Evolutionary conservation across 345 rosid species (phyloP), one percentile per base, ranked within the genome.

Genomic region (Heritiera fomes): DNA sequence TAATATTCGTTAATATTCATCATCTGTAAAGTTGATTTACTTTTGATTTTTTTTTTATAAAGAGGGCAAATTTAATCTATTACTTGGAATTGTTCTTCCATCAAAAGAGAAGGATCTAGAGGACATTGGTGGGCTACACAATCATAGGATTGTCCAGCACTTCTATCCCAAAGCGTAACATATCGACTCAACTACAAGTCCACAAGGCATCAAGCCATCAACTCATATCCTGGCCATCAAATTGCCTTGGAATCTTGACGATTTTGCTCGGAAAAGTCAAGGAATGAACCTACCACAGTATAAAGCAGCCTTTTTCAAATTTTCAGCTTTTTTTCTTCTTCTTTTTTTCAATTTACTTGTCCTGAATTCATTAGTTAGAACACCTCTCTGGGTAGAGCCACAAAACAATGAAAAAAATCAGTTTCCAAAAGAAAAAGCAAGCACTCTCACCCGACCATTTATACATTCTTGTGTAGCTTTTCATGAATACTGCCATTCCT

Each of bases 41-140:
- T 55, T 55, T 1, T 55, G 59, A 18, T 6, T 55, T 55, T 17
- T 0, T 18, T 17, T 8, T 8, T 2, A 18, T 7, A 55, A 55
- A 56, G 7, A 56, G 7, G 10, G 40, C 14, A 28, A 61, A 5
- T 61, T 61, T 3, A 38, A 28, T 38, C 10, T 17, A 40, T 15
- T 65, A 38, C 40, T 65, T 65, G 43, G 28, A 65, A 40, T 23
- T 65, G 47, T 65, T 47, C 13, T 38, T 45, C 53, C 6, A n/a
- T 4, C 55, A 68, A 0, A 23, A 59, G 63, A 2, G 52, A 68
- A 68, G 10, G 38, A 68, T 68, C 17, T 20, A 23, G 55, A 68
- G 34, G 55, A 20, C 73, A 69, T 23, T 69, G 56, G 41, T 45
- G 55, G 55, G 55, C 73, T 15, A 65, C 40, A 38, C 70, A 65